Base-by-base conservation (phyloP, 805 yeast genomes). In the Blastobotrys mokoenaii region DNA sequence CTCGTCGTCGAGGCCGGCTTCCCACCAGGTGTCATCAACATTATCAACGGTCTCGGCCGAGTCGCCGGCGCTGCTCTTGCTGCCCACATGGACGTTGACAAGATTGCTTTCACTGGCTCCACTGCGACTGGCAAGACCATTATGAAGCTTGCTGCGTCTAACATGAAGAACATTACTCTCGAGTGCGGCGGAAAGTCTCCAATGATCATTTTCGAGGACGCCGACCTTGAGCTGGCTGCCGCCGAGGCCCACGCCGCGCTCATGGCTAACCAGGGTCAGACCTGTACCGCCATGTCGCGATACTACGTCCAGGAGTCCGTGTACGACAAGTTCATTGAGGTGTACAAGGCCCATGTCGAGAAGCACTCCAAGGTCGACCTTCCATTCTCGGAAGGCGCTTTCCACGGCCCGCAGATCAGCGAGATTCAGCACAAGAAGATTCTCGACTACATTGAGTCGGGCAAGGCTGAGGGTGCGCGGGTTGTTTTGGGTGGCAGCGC, bases 101-200 rank as follows among this genome's bases (percentile, higher is more conserved):
- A 89, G 73, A 73, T 89, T 60, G 95, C 96, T 7, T 88, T 88
- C 69, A 88, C 97, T 46, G 97, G 97, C 52, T 87, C 96, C 33
- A 87, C 96, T 40, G 85, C 82, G 39, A 82, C 88, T 47, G 97
- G 97, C 61, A 80, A 81, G 64, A 67, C 67, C 56, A 82, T 89
- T 60, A 82, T 84, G 81, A 76, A 74, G 65, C 71, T 76, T 50
- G 90, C 95, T 49, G 82, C 84, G 46, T 55, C 63, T 29, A 78
- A 79, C 66, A 72, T 89, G 68, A 87, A 88, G 73, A 84, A 83
- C 64, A 86, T 89, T 50, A 88, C 96, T 38, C 73, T 89, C 61
- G 97, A 89, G 71, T 79, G 87, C 56, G 97, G 97, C 61, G 97
- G 97, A 62, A 89, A 89, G 71, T 86, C 96, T 18, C 95, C 97